A percentile compares a stretch with the other conserved stretches of the same genome.
phyloP scores from a whole-genome alignment of 495 filamentous ascomycete species.

The Aspergillus indologenus region DNA sequence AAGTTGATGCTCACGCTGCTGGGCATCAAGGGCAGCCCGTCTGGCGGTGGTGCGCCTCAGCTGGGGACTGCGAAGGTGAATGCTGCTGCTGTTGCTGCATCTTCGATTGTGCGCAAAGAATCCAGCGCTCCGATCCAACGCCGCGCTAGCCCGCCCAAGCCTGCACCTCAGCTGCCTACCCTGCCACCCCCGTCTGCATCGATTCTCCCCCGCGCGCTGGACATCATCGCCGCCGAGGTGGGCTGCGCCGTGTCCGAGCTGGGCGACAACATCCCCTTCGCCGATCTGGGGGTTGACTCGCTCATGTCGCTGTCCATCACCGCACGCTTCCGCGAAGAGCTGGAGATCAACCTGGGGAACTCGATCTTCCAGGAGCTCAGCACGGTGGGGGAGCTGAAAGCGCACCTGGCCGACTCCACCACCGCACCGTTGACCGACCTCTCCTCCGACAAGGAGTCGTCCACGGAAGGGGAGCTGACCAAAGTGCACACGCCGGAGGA shows the following conservation, averaged over 20 bases:
- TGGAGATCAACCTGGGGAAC: slow-evolving; percentile 32
- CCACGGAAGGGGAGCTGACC: no score
- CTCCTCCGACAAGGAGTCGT: no score
- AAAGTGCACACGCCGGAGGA: no score
- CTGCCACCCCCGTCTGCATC: neutral
- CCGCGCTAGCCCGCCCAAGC: neutral
- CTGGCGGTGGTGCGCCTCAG: slow-evolving; percentile 7
- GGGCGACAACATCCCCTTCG: slow-evolving; percentile 34
- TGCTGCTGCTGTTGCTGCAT: slow-evolving; percentile 1
- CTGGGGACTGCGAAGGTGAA: neutral
- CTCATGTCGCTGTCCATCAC: slow-evolving; percentile 47
- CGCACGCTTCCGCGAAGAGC: slow-evolving; percentile 28
- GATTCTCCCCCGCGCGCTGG: slow-evolving; percentile 1
- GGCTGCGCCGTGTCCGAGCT: slow-evolving; percentile 23
- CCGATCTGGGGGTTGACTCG: slow-evolving; percentile 51
- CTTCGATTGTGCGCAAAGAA: neutral
- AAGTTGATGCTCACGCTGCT: slow-evolving; percentile 27
- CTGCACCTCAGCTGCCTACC: neutral
- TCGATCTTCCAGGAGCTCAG: slow-evolving; percentile 39
- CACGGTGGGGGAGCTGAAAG: slow-evolving; percentile 35
- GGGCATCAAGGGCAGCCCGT: no score
- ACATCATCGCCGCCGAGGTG: slow-evolving; percentile 25
- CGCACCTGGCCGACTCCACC: no score
- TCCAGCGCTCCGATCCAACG: neutral
- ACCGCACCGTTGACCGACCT: no score